These are phyloP conservation scores for Nigrospora sphaerica DNA, from an alignment of 2,329 filamentous ascomycete species.

Conservation along the genomic window DNA sequence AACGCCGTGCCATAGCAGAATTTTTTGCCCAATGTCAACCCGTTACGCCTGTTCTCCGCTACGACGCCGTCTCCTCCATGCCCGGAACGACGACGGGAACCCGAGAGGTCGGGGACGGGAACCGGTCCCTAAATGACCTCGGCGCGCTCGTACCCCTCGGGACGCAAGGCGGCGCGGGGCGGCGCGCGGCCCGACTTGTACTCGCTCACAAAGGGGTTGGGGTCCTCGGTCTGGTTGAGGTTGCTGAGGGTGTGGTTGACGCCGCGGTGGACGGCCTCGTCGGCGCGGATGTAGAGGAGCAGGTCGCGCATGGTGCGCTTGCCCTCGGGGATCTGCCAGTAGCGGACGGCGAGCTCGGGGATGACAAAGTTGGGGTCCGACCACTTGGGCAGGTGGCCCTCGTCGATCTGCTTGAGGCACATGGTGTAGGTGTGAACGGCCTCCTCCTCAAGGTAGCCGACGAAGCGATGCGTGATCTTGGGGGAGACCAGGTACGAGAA, in stretches of 20 bases:
- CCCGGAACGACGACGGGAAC: not conserved
- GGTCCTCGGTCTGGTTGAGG: constrained; percentile 75
- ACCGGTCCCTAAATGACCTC: constrained; percentile 57
- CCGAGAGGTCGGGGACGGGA: constrained; percentile 2
- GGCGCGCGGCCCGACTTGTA: constrained; percentile 64
- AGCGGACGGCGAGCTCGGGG: constrained; percentile 82
- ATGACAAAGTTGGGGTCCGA: constrained; percentile 60
- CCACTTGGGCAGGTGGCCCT: constrained; percentile 80
- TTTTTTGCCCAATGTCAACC: no score
- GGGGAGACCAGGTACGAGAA: constrained; percentile 81
- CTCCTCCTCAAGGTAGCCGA: constrained; percentile 95
- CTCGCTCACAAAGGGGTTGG: constrained; percentile 83
- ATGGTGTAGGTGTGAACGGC: constrained; percentile 93
- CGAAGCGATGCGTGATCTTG: constrained; percentile 86
- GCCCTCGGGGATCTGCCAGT: constrained; percentile 91
- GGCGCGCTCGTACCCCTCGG: constrained; percentile 73
- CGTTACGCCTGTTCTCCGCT: no score
- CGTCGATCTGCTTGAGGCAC: constrained; percentile 79
- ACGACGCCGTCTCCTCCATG: no score
- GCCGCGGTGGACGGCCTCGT: constrained; percentile 84
- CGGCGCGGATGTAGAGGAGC: constrained; percentile 81
- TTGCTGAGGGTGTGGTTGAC: constrained; percentile 95
- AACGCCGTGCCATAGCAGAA: no score
- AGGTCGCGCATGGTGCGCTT: constrained; percentile 78
- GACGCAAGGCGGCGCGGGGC: constrained; percentile 59